A percentile compares a stretch with the other conserved stretches of the same genome.
Evolutionary conservation across 257 asterid species (phyloP).

Genomic region (Solanum pimpinellifolium): DNA sequence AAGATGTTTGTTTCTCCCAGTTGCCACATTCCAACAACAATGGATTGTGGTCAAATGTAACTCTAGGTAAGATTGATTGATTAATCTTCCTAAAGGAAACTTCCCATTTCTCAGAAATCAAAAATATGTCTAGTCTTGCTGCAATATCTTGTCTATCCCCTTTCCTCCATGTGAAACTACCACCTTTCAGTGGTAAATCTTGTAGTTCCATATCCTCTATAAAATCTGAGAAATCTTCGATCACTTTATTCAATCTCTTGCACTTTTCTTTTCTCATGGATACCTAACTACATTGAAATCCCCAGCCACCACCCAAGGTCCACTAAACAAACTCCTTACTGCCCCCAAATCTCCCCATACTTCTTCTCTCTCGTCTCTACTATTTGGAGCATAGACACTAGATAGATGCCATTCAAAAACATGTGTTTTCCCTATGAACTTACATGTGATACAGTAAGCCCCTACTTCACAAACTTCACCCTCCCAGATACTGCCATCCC

Average conservation of each 20-base stretch:
- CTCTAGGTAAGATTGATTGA: background rate
- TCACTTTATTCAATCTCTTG: background rate
- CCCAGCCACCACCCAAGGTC: background rate
- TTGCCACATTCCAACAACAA: background rate
- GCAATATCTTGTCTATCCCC: background rate
- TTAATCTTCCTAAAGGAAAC: too few species aligned
- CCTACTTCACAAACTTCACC: background rate
- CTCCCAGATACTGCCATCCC: background rate
- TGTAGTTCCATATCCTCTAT: background rate
- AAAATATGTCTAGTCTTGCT: background rate
- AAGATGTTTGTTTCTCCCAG: background rate
- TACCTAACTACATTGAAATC: background rate
- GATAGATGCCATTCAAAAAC: background rate
- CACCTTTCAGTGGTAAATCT: background rate
- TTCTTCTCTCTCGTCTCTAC: background rate
- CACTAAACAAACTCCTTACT: background rate
- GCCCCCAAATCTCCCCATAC: background rate
- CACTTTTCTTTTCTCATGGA: background rate
- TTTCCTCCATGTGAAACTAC: background rate
- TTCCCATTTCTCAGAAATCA: background rate
- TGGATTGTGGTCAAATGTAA: too few species aligned
- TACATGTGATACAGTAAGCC: background rate
- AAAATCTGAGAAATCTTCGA: background rate
- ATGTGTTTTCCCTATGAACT: background rate
- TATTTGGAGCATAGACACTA: background rate